phyloP scores from a whole-genome alignment of 1,284 basidiomycete genomes.

The Waitea zeae region DNA sequence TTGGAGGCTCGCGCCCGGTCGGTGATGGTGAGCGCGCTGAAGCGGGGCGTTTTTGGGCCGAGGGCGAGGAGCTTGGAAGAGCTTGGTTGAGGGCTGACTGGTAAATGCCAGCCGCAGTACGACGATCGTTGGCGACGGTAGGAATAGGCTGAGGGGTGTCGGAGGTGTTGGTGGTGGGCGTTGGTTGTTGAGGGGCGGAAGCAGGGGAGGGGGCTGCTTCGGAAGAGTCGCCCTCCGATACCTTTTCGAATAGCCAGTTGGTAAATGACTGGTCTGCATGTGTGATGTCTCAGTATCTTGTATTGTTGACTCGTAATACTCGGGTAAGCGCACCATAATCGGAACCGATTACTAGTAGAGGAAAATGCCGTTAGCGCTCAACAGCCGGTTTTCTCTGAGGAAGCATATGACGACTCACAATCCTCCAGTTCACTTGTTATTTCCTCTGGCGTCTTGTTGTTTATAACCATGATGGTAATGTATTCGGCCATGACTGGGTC shows the following conservation, averaged over 20 bases:
- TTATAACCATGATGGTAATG: conserved; percentile 84
- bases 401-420: conserved; percentile 28
- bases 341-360: conserved; percentile 59
- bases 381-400: too few relatives aligned
- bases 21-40: conserved; percentile 66
- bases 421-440: conserved; percentile 71
- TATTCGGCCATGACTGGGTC: conserved; percentile 86
- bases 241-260: conserved; percentile 69
- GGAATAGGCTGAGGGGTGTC: conserved; percentile 13
- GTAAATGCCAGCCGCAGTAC: conserved; percentile 26
- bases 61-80: too few relatives aligned
- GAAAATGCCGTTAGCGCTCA: conserved; percentile 10
- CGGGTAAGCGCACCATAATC: conserved; percentile 45
- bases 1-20: conserved; percentile 27
- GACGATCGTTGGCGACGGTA: conserved; percentile 24
- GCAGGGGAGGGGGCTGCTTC: conserved; percentile 18
- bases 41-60: conserved; percentile 48
- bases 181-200: conserved; percentile 10
- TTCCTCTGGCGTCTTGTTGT: conserved; percentile 78
- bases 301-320: conserved; percentile 4
- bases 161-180: conserved; percentile 9
- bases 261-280: conserved; percentile 56
- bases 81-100: conserved; percentile 56
- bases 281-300: conserved; percentile 7
- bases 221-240: conserved; percentile 44